These are phyloP conservation scores for Vanrija sp. DNA, from an alignment of 1,284 basidiomycete genomes.

Conservation along the genomic window DNA sequence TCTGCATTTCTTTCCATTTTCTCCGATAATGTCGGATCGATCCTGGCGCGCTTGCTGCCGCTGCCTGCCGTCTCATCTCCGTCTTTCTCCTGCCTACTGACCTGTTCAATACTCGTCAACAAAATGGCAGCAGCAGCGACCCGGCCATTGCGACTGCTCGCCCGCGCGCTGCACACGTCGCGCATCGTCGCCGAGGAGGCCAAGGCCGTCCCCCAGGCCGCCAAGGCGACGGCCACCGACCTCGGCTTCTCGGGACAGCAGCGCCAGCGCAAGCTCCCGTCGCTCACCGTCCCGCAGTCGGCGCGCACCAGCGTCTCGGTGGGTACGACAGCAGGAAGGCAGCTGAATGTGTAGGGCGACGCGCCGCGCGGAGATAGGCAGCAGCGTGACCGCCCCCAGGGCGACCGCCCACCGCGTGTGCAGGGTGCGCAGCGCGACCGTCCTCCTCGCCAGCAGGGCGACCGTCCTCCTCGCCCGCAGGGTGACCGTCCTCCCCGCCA, in stretches of 20 bases:
- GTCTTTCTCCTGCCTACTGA: not conserved
- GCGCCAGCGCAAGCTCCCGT: conserved; percentile 10
- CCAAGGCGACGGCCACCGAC: not conserved
- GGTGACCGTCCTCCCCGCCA: not conserved
- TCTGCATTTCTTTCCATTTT: conserved; percentile 11
- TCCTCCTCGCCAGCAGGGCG: not conserved
- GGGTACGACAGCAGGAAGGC: not conserved
- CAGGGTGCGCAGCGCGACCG: not conserved
- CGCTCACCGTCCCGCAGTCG: not conserved
- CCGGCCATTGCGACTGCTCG: not conserved
- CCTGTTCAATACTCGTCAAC: not conserved
- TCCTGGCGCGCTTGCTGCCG: too few relatives aligned
- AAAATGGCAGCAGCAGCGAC: conserved; percentile 10
- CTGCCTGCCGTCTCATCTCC: not conserved
- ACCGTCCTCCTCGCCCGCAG: not conserved
- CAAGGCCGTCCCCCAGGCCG: not conserved
- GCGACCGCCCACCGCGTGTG: not conserved
- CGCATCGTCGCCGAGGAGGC: not conserved
- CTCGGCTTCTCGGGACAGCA: conserved; percentile 5
- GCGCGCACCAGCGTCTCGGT: not conserved
- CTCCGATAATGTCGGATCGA: conserved; percentile 19
- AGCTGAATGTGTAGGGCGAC: not conserved
- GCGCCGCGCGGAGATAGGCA: too few relatives aligned
- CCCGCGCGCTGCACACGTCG: conserved; percentile 10
- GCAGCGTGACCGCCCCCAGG: not conserved